phyloP scores from a whole-genome alignment of 352 stramenopile genomes.

The Globisporangium paroecandrum region DNA sequence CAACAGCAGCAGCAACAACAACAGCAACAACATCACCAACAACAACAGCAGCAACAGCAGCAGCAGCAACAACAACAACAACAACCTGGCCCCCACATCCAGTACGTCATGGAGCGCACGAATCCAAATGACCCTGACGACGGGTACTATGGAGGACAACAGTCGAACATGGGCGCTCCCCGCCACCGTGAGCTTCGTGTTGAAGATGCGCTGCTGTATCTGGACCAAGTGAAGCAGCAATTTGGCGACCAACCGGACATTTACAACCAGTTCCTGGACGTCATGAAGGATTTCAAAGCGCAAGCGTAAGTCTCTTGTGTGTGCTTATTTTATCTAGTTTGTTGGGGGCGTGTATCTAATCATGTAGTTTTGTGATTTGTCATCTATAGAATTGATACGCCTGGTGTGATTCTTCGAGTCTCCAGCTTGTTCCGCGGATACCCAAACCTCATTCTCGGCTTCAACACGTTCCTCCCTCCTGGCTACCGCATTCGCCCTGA shows the following conservation, averaged over 20 bases:
- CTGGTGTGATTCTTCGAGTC: constrained; percentile 97
- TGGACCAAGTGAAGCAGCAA: constrained; percentile 99
- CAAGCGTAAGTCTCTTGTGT: constrained; percentile 60
- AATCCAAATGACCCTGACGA: constrained; percentile 32
- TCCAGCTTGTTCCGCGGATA: constrained; percentile 98
- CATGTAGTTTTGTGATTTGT: constrained; percentile 1
- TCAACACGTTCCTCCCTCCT: constrained; percentile 99
- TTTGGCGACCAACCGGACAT: constrained; percentile 99
- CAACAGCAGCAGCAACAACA: constrained; percentile 39
- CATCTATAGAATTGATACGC: constrained; percentile 93
- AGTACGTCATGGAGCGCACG: constrained; percentile 59
- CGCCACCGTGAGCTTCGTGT: constrained; percentile 87
- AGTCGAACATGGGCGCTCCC: constrained; percentile 30
- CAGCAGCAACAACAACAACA: constrained; percentile 34
- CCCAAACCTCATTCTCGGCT: constrained; percentile 97
- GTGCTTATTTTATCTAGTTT: not conserved
- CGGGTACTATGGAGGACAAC: constrained; percentile 30
- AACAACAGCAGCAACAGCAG: constrained; percentile 34
- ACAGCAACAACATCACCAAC: constrained; percentile 19
- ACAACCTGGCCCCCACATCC: constrained; percentile 23
- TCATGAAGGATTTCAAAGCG: constrained; percentile 99
- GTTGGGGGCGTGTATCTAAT: not conserved
- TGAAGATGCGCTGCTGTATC: constrained; percentile 99
- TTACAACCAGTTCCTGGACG: constrained; percentile 99
- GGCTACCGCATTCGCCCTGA: constrained; percentile 87